phyloP scores from a whole-genome alignment of 768 basidiomycete genomes.

The Podaxis carcinomalis region DNA sequence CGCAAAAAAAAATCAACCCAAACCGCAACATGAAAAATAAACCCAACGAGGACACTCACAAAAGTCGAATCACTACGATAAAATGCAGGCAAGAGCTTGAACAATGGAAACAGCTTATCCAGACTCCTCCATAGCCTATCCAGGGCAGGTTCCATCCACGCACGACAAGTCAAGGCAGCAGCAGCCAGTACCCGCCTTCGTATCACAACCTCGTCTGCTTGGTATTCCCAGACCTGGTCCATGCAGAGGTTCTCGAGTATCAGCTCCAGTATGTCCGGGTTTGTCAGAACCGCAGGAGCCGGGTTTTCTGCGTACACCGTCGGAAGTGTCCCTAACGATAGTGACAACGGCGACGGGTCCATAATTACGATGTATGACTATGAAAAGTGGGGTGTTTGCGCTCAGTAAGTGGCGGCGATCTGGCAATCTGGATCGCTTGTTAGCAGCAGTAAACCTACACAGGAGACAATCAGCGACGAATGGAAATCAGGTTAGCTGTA shows the following conservation, averaged over 20 bases:
- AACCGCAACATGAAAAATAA: neutral
- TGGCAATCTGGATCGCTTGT: too few relatives aligned
- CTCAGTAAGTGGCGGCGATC: too few relatives aligned
- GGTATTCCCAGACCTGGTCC: constrained; percentile 17
- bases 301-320: neutral
- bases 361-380: too few relatives aligned
- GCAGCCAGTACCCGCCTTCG: constrained; percentile 15
- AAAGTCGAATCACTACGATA: constrained; percentile 23
- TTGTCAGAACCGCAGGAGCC: constrained; percentile 16
- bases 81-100: constrained; percentile 28
- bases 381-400: too few relatives aligned
- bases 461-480: too few relatives aligned
- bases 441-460: too few relatives aligned
- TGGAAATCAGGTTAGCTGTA: too few relatives aligned
- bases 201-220: constrained; percentile 12
- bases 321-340: too few relatives aligned
- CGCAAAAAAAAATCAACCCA: neutral
- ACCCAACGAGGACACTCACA: constrained; percentile 17
- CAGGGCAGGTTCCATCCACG: constrained; percentile 28
- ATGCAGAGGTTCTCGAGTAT: constrained; percentile 24
- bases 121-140: constrained; percentile 28
- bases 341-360: too few relatives aligned
- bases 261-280: constrained; percentile 26
- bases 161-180: constrained; percentile 25
- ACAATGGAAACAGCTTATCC: constrained; percentile 28